These are phyloP conservation scores for Kokia cookei DNA, from an alignment of 441 rosid species.

Conservation along the genomic window DNA sequence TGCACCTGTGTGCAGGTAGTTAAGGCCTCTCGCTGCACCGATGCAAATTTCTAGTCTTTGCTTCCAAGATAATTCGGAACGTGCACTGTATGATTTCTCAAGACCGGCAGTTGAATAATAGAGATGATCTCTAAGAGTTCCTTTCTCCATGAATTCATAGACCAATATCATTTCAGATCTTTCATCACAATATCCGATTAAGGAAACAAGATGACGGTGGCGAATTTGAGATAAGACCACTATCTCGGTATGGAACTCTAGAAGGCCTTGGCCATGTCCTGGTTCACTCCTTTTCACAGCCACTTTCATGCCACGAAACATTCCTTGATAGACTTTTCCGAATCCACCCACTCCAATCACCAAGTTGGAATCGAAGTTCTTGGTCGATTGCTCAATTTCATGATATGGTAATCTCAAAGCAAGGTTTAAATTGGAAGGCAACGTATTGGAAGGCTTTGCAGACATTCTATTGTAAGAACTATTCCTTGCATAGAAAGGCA, in stretches of 20 bases:
- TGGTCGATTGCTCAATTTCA: slow-evolving; percentile 27
- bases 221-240: slow-evolving; percentile 33
- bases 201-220: slow-evolving; percentile 37
- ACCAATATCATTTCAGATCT: slow-evolving; percentile 42
- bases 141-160: slow-evolving; percentile 46
- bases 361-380: slow-evolving; percentile 24
- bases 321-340: slow-evolving; percentile 34
- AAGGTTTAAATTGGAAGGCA: slow-evolving; percentile 25
- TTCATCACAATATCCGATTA: slow-evolving; percentile 42
- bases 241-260: slow-evolving; percentile 41
- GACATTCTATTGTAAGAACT: slow-evolving; percentile 13
- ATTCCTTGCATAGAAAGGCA: not conserved
- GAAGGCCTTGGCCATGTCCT: slow-evolving; percentile 34
- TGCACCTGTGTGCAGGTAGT: slow-evolving; percentile 42
- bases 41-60: slow-evolving; percentile 55
- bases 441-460: slow-evolving; percentile 9
- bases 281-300: slow-evolving; percentile 37
- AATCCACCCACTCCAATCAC: slow-evolving; percentile 36
- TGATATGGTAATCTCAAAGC: slow-evolving; percentile 26
- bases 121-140: slow-evolving; percentile 30
- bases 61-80: slow-evolving; percentile 23
- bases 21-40: slow-evolving; percentile 44
- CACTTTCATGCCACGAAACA: slow-evolving; percentile 22
- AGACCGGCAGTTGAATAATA: slow-evolving; percentile 15
- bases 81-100: slow-evolving; percentile 8